These are phyloP conservation scores for Eucalyptus guilfoylei DNA, from an alignment of 345 rosid species.

Conservation along the genomic window DNA sequence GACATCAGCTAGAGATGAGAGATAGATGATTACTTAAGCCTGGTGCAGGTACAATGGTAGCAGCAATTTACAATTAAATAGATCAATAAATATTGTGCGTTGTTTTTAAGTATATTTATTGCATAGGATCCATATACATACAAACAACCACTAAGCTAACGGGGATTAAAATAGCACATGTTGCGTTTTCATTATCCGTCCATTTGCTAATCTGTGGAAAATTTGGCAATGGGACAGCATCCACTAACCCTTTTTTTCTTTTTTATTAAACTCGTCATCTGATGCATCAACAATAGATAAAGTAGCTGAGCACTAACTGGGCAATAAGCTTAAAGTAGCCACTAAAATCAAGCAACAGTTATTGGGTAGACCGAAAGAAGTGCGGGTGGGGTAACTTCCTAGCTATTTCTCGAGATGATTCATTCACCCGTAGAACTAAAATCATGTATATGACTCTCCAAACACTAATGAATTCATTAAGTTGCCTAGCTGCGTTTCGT, in stretches of 20 bases:
- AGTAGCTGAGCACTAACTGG: not conserved
- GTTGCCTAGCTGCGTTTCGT: too few relatives aligned
- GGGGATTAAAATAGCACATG: not conserved
- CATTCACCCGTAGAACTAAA: too few relatives aligned
- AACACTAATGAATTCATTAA: too few relatives aligned
- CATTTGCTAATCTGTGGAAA: not conserved
- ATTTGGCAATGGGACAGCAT: not conserved
- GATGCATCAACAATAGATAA: not conserved
- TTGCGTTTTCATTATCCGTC: not conserved
- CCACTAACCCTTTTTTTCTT: fast-evolving
- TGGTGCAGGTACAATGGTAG: not conserved
- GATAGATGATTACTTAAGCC: not conserved
- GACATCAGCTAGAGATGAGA: not conserved
- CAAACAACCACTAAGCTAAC: not conserved
- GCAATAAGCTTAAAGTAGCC: not conserved
- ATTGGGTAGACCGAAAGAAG: not conserved
- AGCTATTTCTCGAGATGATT: too few relatives aligned
- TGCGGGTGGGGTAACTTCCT: too few relatives aligned
- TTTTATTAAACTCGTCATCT: not conserved
- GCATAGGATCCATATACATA: not conserved
- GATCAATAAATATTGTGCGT: not conserved
- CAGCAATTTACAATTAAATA: not conserved
- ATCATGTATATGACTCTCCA: too few relatives aligned
- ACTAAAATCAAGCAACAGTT: not conserved
- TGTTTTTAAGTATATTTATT: not conserved